Base-by-base conservation (phyloP, 306 rosid species). In the Canavalia ensiformis region DNA sequence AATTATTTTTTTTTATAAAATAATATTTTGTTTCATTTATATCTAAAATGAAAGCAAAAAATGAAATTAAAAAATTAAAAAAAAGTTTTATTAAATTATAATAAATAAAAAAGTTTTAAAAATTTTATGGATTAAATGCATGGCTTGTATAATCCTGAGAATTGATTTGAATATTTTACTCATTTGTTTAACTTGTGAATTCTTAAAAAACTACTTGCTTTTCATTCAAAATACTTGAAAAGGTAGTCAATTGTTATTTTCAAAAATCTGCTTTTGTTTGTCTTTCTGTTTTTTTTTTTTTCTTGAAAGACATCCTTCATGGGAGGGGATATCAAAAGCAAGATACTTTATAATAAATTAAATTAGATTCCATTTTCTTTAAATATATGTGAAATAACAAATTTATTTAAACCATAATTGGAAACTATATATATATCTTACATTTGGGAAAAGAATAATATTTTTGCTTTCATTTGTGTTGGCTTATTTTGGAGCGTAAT, bases 201-300 rank as follows among this genome's bases (percentile, higher is more conserved):
- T 35, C 35, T 64, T 13, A 37, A 51, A 64, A 64, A 25, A 52
- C 35, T 65, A 12, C 30, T 63, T 81, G 42, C 25, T 72, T 80
- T 80, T n/a, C 67, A 28, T 72, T 72, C 74, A 51, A 63, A 80
- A 72, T 62, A 49, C 73, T 58, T 69, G 34, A 50, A 62, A 29
- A 62, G 51, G 5, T 3, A n/a, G 37, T 2, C 5, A 51, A 0
- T 50, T 28, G 29, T n/a, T 72, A 73, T 64, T 72, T 67, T 51
- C 56, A 12, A 3, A 72, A 41, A n/a, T 72, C 5, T 62, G 47
- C 35, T 41, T 68, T 35, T 75, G 45, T 47, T n/a, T 52, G 49
- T 58, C 30, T 44, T 35, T 59, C 13, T 7, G n/a, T 3, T 2
- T 18, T 18, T 42, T 29, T 2, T 46, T 30, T 13, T 68, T 68